Base-by-base conservation (phyloP, 371 early-diverging fungal species). In the Mucor mucedo region DNA sequence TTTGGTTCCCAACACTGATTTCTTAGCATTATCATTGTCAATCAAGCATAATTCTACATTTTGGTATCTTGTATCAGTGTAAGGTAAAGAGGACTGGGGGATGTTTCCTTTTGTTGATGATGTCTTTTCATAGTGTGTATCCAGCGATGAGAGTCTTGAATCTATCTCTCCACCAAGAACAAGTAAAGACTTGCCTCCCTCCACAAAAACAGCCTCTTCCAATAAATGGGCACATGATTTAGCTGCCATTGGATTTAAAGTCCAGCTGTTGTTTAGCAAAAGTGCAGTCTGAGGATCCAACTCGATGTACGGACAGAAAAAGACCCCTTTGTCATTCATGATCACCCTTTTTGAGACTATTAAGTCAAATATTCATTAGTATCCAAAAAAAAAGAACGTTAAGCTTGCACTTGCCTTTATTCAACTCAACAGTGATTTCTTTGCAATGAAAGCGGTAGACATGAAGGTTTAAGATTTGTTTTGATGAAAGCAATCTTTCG, bases 1-100 rank as follows among this genome's bases (percentile, higher is more conserved):
- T 62, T 67, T 65, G 16, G 68, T 65, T 55, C 59, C 68, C 44
- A 71, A 53, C 42, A 50, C 68, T 41, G 67, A 58, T 65, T 68
- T 71, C 14, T 58, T 40, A 42, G 27, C 39, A 42, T 55, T 66
- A 30, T 60, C 60, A 57, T 44, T 8, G 6, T 61, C 47, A 27
- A 62, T 56, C 33, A 66, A 42, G 62, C 52, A 42, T 42, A 42
- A 13, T 13, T 53, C 42, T 42, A 42, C 13, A 42, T 42, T 42
- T 55, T 33, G 55, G 49, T 62, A 62, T 55, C 55, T 62, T 13
- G 56, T 57, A 52, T 63, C 45, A 33, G 52, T 55, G 49, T 47
- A 49, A 55, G 49, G 50, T 47, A 62, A 55, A 62, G 62, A 62
- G 32, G 52, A 57, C 58, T 57, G 52, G 38, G 52, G 50, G 38